Conservation (phyloP, 2,329 filamentous ascomycete genomes). For the Claviceps fusiformis region DNA sequence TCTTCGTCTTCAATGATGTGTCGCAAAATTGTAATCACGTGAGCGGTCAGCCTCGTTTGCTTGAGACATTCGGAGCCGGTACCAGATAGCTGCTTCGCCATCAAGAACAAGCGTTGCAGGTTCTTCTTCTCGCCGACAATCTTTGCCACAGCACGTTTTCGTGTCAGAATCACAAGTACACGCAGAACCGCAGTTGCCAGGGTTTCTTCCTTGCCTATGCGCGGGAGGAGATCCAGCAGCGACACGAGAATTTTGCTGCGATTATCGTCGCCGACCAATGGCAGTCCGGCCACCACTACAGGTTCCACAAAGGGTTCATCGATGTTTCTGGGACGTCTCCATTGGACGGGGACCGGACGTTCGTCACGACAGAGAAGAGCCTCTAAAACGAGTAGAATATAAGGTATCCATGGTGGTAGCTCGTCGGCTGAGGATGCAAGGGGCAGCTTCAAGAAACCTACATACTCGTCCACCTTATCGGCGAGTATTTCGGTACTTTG, state of each 20-base stretch:
- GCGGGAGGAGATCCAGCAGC: constrained; percentile 72
- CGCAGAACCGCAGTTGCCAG: constrained; percentile 73
- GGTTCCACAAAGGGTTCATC: constrained; percentile 37
- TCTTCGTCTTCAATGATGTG: constrained; percentile 93
- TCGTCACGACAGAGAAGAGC: constrained; percentile 81
- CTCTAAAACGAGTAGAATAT: constrained; percentile 81
- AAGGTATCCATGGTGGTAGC: constrained; percentile 83
- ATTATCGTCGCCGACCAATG: constrained; percentile 38
- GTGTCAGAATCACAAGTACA: constrained; percentile 76
- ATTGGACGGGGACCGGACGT: constrained; percentile 60
- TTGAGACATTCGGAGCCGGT: constrained; percentile 61
- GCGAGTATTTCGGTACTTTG: constrained; percentile 62
- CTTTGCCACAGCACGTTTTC: constrained; percentile 60
- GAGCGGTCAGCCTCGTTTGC: constrained; percentile 36
- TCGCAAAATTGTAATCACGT: constrained; percentile 75
- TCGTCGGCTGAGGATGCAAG: constrained; percentile 57
- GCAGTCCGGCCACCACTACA: constrained; percentile 49
- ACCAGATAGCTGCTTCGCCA: constrained; percentile 83
- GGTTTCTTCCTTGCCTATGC: constrained; percentile 74
- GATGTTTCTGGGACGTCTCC: constrained; percentile 44
- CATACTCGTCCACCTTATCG: constrained; percentile 60
- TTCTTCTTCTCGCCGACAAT: constrained; percentile 77
- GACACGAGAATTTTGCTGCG: constrained; percentile 60
- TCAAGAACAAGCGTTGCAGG: constrained; percentile 79
- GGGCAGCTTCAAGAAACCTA: constrained; percentile 64